Evolutionary conservation across 2,329 filamentous ascomycete genomes (phyloP), one percentile per base, ranked within the genome.

Genomic region (Tolypocladium tropicale): DNA sequence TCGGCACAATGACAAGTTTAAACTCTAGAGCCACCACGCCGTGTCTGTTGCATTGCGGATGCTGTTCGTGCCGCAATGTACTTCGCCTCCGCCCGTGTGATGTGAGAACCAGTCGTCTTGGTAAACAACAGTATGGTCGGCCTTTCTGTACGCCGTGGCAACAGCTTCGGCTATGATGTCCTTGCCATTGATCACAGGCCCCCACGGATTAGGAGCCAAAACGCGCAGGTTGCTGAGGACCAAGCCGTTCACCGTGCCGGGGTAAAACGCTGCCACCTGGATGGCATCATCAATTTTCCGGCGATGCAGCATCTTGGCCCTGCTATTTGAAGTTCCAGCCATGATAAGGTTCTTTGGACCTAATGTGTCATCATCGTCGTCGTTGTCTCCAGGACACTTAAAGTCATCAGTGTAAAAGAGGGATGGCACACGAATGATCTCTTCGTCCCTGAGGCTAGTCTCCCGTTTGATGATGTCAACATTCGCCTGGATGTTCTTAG

Each of bases 51-150:
- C 36, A 0, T 60, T 50, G 1, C 63, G 60, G 18, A 59, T 49
- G 3, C 52, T 55, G 37, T 66, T 65, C 3, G 60, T 58, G 4
- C 58, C 62, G 28, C 61, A 64, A 28, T 70, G 68, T 43, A 68
- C 57, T 16, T 70, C 68, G 3, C 68, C 67, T 3, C 46, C 32
- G 0, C 18, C 0, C 2, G 55, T 1, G 43, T 65, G 67, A 30
- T 67, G 66, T 1, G 62, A 61, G n/a, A 63, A 62, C 57, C 60
- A 70, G 34, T 65, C 63, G 21, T 70, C 67, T 6, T 66, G 58
- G 10, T 56, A 69, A 0, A 57, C 61, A 0, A 68, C 53, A 7
- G 61, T 65, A 4, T 56, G 61, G 0, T 60, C 59, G 1, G 54
- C 66, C n/a, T 28, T 56, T 0, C 55, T 57, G 53, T 70, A 69